Conservation (phyloP, 305 asterid species). For the Solanum hybrid region DNA sequence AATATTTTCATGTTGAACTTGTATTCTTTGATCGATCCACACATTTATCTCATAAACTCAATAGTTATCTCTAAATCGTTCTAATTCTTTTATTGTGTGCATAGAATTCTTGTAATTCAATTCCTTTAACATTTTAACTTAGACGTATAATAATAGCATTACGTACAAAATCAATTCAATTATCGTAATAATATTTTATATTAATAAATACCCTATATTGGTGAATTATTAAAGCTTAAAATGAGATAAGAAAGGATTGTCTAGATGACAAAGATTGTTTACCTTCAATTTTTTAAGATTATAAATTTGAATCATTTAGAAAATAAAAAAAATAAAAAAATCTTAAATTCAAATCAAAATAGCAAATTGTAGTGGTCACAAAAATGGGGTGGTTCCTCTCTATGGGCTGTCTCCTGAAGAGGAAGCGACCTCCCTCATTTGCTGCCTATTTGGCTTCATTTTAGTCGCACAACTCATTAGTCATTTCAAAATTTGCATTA, state of each 20-base stretch:
- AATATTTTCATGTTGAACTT: neutral
- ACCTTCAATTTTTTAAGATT: neutral
- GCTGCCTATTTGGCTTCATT: neutral
- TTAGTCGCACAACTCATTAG: neutral
- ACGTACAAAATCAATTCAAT: neutral
- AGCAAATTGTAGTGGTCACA: neutral
- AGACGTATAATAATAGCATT: neutral
- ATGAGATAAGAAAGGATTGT: neutral
- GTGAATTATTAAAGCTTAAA: neutral
- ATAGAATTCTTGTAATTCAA: no score
- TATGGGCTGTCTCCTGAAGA: neutral
- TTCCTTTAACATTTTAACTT: neutral
- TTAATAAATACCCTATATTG: neutral
- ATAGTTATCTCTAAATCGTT: neutral
- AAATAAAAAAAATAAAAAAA: neutral
- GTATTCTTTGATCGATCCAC: neutral
- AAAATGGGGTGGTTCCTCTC: neutral
- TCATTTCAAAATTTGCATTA: constrained; percentile 8
- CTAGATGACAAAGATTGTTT: neutral
- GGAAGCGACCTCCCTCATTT: neutral
- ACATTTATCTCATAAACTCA: neutral
- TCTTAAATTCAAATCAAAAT: neutral
- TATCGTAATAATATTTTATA: neutral
- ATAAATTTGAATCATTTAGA: neutral
- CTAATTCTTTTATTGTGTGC: neutral